phyloP scores from a whole-genome alignment of 2,329 filamentous ascomycete species.

The Hymenoscyphus infarciens region DNA sequence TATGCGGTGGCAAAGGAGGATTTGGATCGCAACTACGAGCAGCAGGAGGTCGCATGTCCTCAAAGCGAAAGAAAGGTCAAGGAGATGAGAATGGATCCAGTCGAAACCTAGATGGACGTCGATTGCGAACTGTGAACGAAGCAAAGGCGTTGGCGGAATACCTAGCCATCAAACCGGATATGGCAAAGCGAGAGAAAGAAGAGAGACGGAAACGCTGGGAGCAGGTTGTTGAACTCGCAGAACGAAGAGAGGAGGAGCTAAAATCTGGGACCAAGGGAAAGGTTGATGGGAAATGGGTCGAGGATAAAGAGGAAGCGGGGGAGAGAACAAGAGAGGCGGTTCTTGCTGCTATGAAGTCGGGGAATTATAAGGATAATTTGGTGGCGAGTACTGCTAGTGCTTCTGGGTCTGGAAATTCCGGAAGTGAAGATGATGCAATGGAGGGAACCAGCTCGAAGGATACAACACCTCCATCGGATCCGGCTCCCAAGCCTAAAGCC shows the following conservation, averaged over 20 bases:
- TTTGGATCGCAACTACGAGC: slow-evolving; percentile 97
- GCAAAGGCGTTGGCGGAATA: slow-evolving; percentile 95
- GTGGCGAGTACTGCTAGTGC: slow-evolving; percentile 42
- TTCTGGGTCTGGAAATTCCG: slow-evolving; percentile 33
- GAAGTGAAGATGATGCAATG: slow-evolving; percentile 35
- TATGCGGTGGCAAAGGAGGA: slow-evolving; percentile 93
- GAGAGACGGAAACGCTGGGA: slow-evolving; percentile 81
- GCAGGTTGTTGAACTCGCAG: slow-evolving; percentile 79
- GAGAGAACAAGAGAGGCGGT: slow-evolving; percentile 80
- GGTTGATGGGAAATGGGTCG: slow-evolving; percentile 89
- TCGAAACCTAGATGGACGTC: slow-evolving; percentile 86
- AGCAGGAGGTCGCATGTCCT: slow-evolving; percentile 96
- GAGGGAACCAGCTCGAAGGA: slow-evolving; percentile 36
- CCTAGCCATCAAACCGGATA: slow-evolving; percentile 90
- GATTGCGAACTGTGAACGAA: slow-evolving; percentile 87
- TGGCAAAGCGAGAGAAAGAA: slow-evolving; percentile 93
- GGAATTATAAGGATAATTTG: slow-evolving; percentile 59
- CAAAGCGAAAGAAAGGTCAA: slow-evolving; percentile 76
- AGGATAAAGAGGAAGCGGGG: slow-evolving; percentile 85
- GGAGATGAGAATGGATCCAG: slow-evolving; percentile 85
- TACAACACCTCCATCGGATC: slow-evolving; percentile 47
- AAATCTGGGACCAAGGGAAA: slow-evolving; percentile 67
- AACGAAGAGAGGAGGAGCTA: slow-evolving; percentile 79
- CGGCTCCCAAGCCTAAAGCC: slow-evolving; percentile 35
- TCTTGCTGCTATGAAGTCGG: slow-evolving; percentile 63